These are phyloP conservation scores for Globisporangium orthogonon DNA, from an alignment of 352 stramenopile species.

Conservation along the genomic window DNA sequence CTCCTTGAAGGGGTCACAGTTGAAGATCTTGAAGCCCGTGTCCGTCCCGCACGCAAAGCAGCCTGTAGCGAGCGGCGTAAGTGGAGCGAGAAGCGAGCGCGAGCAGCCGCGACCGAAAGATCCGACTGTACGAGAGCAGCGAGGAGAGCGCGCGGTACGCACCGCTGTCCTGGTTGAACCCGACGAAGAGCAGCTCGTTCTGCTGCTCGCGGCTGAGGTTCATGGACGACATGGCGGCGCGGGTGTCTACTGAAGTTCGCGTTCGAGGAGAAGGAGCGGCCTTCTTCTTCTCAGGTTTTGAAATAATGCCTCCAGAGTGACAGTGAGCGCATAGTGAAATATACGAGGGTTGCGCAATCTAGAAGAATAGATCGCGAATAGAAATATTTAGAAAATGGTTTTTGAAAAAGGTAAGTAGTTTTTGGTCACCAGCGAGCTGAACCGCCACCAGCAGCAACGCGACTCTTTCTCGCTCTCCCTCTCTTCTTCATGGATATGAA, in stretches of 20 bases:
- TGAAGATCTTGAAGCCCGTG: constrained; percentile 98
- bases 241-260: neutral
- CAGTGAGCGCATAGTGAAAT: neutral
- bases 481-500: too few species aligned
- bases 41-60: constrained; percentile 94
- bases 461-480: too few species aligned
- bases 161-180: constrained; percentile 94
- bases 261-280: too few species aligned
- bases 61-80: constrained; percentile 28
- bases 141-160: constrained; percentile 1
- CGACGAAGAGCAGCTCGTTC: constrained; percentile 92
- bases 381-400: too few species aligned
- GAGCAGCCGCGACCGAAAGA: neutral
- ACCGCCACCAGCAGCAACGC: too few species aligned
- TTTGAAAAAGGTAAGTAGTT: too few species aligned
- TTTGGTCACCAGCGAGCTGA: too few species aligned
- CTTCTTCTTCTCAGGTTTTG: neutral
- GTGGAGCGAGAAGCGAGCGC: neutral
- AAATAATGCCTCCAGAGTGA: neutral
- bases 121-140: neutral
- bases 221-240: constrained; percentile 52
- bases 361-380: too few species aligned
- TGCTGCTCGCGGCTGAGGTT: constrained; percentile 85
- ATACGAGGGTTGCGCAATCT: neutral
- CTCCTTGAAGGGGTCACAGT: constrained; percentile 96